Evolutionary conservation across 2,329 filamentous ascomycete genomes (phyloP).

Genomic region (Xylaria arbuscula): DNA sequence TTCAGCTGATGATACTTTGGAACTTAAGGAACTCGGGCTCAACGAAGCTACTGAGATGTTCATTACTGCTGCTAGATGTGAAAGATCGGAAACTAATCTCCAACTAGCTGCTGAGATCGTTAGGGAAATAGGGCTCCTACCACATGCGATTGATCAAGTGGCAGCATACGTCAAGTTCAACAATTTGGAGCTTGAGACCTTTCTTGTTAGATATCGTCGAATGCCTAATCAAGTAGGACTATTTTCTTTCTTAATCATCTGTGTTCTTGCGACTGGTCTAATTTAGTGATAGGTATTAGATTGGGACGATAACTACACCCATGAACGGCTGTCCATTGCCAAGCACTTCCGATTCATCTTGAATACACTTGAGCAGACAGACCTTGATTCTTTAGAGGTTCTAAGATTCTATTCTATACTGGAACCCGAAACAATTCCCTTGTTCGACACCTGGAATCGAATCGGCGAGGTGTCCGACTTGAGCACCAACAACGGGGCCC

Average conservation of each 20-base stretch:
- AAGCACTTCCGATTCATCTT: constrained; percentile 11
- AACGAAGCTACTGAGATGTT: background rate
- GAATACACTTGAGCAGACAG: constrained; percentile 3
- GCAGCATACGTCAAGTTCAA: constrained; percentile 15
- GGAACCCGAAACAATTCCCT: constrained; percentile 7
- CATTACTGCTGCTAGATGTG: background rate
- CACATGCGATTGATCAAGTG: constrained; percentile 16
- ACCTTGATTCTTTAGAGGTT: constrained; percentile 7
- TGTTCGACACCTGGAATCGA: background rate
- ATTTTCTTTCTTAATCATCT: background rate
- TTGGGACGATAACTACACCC: constrained; percentile 1
- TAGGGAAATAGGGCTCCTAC: constrained; percentile 1
- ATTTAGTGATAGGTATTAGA: constrained; percentile 5
- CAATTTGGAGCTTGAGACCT: background rate
- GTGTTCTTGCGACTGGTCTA: background rate
- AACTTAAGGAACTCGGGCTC: background rate
- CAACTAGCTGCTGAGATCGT: constrained; percentile 3
- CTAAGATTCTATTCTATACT: constrained; percentile 12
- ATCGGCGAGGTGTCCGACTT: background rate
- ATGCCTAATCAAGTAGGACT: background rate
- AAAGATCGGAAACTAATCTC: background rate
- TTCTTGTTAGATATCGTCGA: constrained; percentile 10
- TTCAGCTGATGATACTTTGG: background rate
- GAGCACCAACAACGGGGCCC: background rate
- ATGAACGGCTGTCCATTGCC: background rate